Evolutionary conservation across 2,329 filamentous ascomycete species (phyloP), one percentile per base, ranked within the genome.

Genomic region (Ascosphaera apis): DNA sequence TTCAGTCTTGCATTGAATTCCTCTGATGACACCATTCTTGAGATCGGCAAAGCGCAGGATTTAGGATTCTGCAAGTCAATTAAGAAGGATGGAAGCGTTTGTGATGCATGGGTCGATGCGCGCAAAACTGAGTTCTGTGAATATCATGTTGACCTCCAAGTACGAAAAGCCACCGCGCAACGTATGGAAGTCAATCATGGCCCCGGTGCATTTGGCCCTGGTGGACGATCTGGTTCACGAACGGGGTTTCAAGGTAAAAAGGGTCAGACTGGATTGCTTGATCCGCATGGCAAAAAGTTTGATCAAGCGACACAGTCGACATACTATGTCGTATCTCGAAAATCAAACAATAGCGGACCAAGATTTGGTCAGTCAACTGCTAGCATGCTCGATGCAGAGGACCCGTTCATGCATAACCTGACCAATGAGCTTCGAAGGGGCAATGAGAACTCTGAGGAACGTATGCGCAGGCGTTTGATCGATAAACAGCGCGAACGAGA

Each of bases 61-160:
- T 61, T 98, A 2, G 83, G 80, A 1, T 91, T 77, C 51, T 98
- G 88, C 57, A 82, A 84, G 50, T 72, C 74, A 4, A 61, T 82
- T 42, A 82, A 79, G 51, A 86, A 79, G 48, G 82, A 93, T 49
- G 86, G 88, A 28, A 67, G 78, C 38, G 59, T 67, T 33, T 98
- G 88, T 53, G 72, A 68, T 23, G 60, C 69, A 18, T 98, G 88
- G 88, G 66, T 98, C 40, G 86, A 98, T 53, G 72, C 69, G 43
- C 72, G 82, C 36, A 80, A 83, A 47, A 92, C 84, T 0, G 75
- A 91, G 46, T 81, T 78, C 51, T 98, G 88, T 57, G 83, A 92
- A 43, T 98, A 77, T 45, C 88, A 98, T 54, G 72, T 91, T 44
- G 83, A 91, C 45, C 62, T 81, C 17, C 76, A 81, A 17, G 60